Conservation (phyloP, 768 basidiomycete genomes). For the Rhizopogon roseolus region DNA sequence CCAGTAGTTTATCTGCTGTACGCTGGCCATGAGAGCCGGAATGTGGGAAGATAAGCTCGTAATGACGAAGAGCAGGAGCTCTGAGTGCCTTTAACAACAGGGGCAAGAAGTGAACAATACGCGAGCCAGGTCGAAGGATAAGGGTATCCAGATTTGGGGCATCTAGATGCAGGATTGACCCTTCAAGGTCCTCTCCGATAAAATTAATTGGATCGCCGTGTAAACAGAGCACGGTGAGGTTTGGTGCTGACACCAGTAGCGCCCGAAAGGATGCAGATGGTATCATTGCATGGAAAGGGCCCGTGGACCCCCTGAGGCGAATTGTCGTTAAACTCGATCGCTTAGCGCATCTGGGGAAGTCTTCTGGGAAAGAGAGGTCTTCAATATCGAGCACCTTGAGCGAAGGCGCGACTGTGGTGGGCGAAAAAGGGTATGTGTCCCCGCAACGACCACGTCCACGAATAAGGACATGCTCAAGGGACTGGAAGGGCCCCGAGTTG, state of each 20-base stretch:
- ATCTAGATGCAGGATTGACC: slow-evolving; percentile 7
- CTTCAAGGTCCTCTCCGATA: slow-evolving; percentile 6
- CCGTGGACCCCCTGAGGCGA: slow-evolving; percentile 21
- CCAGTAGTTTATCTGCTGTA: slow-evolving; percentile 16
- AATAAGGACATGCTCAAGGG: not conserved
- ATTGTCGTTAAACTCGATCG: slow-evolving; percentile 16
- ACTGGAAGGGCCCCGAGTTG: slow-evolving; percentile 9
- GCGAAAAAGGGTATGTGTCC: not conserved
- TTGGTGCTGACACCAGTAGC: slow-evolving; percentile 16
- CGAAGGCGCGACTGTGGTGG: not conserved
- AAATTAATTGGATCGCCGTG: slow-evolving; percentile 24
- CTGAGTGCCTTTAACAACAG: slow-evolving; percentile 21
- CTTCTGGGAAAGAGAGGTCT: slow-evolving; percentile 19
- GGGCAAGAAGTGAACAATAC: slow-evolving; percentile 25
- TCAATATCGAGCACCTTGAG: slow-evolving; percentile 24
- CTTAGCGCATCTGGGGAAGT: slow-evolving; percentile 6
- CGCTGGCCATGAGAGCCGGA: slow-evolving; percentile 21
- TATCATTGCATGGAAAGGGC: slow-evolving; percentile 21
- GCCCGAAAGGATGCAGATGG: slow-evolving; percentile 21
- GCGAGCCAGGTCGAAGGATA: slow-evolving; percentile 21
- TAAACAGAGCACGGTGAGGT: slow-evolving; percentile 20
- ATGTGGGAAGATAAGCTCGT: slow-evolving; percentile 24
- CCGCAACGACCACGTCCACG: not conserved
- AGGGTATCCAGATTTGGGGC: slow-evolving; percentile 20
- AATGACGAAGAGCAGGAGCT: slow-evolving; percentile 23